Base-by-base conservation (phyloP, 2,329 filamentous ascomycete species). In the Ophiostoma populinum region DNA sequence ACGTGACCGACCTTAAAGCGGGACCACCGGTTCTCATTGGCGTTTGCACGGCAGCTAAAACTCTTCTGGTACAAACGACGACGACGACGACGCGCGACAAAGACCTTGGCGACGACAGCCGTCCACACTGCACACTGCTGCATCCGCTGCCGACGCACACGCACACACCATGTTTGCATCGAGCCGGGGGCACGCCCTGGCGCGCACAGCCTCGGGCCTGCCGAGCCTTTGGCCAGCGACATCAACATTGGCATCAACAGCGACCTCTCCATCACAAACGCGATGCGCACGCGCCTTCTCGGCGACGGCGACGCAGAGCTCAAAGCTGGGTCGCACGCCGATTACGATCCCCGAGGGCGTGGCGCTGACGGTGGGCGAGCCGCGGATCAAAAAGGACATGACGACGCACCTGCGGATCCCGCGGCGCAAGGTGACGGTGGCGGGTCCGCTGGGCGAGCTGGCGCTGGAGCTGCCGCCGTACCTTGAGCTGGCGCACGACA, bases 261-360 rank as follows among this genome's bases (percentile, higher is more conserved):
- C 36, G 56, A 62, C 39, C 10, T 10, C 34, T 24, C 16, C 16
- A 22, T 21, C 21, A 31, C 22, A 10, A 32, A 33, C 7, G 32
- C 29, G 30, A 20, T 35, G 25, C 24, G 24, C 26, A 2, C 41
- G 43, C 6, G 25, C 30, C 42, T 94, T 94, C 62, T 86, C 80
- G 38, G 75, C 73, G 27, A 78, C 81, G 28, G 52, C 71, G 35
- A 56, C 58, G 51, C 64, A 66, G 46, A 58, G 64, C 39, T 94
- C 87, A 29, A 90, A 94, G 64, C 78, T 98, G 42, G 90, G 90
- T 47, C 69, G 74, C 47, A 80, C 80, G 40, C 70, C 80, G 17
- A 69, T 93, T 35, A 75, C 81, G 36, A 65, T 93, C 21, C 87
- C 87, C 1, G 76, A 80, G 0, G 80, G 82, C 43, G 90, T 98